These are phyloP conservation scores for Globisporangium emineosum DNA, from an alignment of 352 stramenopile species.

Conservation along the genomic window DNA sequence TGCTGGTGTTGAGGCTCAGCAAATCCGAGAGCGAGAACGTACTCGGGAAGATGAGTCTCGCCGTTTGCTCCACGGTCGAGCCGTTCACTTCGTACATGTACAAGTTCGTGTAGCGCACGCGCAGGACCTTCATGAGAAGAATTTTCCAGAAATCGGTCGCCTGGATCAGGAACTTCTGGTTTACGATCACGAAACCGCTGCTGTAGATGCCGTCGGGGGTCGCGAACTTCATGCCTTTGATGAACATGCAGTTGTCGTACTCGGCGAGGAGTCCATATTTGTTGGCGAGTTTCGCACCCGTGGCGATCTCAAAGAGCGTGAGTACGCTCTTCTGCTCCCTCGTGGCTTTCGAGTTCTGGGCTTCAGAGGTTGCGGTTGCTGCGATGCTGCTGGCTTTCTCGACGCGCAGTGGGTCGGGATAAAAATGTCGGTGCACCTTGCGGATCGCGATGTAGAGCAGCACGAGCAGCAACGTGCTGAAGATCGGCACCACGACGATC, in stretches of 20 bases:
- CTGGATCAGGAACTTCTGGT: conserved; percentile 22
- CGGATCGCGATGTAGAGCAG: conserved; percentile 16
- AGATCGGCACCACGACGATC: conserved; percentile 8
- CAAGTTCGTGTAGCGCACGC: conserved; percentile 19
- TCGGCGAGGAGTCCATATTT: conserved; percentile 21
- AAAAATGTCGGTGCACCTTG: conserved; percentile 18
- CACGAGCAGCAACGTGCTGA: conserved; percentile 11
- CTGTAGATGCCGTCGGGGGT: conserved; percentile 28
- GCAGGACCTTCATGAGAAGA: conserved; percentile 20
- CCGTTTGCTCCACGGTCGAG: conserved; percentile 1
- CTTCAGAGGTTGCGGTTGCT: conserved; percentile 9
- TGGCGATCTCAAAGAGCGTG: conserved; percentile 25
- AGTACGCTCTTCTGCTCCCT: conserved; percentile 20
- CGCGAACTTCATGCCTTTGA: conserved; percentile 28
- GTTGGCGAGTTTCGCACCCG: conserved; percentile 21
- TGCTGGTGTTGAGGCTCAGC: conserved; percentile 4
- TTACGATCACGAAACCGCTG: conserved; percentile 29
- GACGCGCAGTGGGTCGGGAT: conserved; percentile 9
- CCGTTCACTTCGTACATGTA: conserved; percentile 23
- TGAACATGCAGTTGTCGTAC: conserved; percentile 25
- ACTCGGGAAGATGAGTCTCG: conserved; percentile 4
- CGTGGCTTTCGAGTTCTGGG: conserved; percentile 2
- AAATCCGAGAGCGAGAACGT: not conserved
- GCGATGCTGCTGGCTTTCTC: not conserved
- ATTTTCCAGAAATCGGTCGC: conserved; percentile 22